These are phyloP conservation scores for Pseudodiploospora longispora DNA, from an alignment of 2,329 filamentous ascomycete genomes.

Conservation along the genomic window DNA sequence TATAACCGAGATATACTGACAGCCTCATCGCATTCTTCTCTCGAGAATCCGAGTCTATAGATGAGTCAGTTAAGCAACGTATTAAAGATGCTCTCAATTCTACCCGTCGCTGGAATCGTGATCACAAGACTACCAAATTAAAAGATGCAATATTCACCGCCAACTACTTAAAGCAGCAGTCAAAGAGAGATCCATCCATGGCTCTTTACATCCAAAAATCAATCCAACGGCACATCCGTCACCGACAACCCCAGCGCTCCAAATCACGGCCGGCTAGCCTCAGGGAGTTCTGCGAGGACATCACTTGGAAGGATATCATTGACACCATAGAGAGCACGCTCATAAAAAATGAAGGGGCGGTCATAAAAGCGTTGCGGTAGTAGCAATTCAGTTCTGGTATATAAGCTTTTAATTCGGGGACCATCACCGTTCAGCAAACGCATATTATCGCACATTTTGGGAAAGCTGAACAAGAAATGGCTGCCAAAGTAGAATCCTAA, in stretches of 20 bases:
- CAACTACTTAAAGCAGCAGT: slow-evolving; percentile 28
- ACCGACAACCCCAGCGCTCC: slow-evolving; percentile 3
- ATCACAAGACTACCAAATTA: slow-evolving; percentile 25
- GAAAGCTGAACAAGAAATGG: no score
- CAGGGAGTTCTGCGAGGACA: slow-evolving; percentile 24
- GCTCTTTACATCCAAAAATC: slow-evolving; percentile 25
- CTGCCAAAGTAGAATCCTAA: no score
- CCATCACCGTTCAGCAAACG: no score
- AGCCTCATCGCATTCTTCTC: no score
- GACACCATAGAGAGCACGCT: slow-evolving; percentile 23
- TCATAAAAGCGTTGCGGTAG: slow-evolving; percentile 12
- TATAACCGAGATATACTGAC: no score
- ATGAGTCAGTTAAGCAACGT: slow-evolving; percentile 14
- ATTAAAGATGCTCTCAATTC: slow-evolving; percentile 28
- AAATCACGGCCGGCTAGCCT: slow-evolving; percentile 17
- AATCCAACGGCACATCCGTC: slow-evolving; percentile 18
- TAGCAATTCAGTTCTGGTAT: no score
- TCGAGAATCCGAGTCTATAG: no score
- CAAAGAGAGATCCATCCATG: slow-evolving; percentile 25
- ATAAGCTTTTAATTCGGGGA: no score
- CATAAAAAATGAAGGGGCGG: slow-evolving; percentile 15
- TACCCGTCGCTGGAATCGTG: slow-evolving; percentile 30
- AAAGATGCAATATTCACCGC: slow-evolving; percentile 22
- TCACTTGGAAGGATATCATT: slow-evolving; percentile 26
- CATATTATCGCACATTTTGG: no score